Conservation (phyloP, 768 basidiomycete genomes). For the Termitomyces sp. region DNA sequence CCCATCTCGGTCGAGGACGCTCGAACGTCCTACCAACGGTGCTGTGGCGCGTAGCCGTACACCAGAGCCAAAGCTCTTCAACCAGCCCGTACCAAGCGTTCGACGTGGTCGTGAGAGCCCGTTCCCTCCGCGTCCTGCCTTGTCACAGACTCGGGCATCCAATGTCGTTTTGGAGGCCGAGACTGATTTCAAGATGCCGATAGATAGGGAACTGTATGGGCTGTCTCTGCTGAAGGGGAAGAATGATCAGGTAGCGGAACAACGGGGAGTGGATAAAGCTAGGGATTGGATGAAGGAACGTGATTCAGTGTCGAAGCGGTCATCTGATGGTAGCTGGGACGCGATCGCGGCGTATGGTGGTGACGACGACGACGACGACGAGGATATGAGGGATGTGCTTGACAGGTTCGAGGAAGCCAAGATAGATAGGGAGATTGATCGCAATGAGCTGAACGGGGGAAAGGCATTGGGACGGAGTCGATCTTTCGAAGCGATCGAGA, state of each 20-base stretch:
- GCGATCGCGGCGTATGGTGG: slow-evolving; percentile 18
- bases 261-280: slow-evolving; percentile 1
- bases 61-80: slow-evolving; percentile 5
- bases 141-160: slow-evolving; percentile 16
- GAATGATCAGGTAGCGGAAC: slow-evolving; percentile 1
- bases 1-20: slow-evolving; percentile 1
- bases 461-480: slow-evolving; percentile 23
- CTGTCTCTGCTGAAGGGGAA: slow-evolving; percentile 9
- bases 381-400: slow-evolving; percentile 28
- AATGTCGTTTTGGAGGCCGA: slow-evolving; percentile 20
- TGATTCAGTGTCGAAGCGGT: neutral
- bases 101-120: slow-evolving; percentile 45
- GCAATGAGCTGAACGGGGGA: slow-evolving; percentile 6
- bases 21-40: neutral
- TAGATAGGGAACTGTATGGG: slow-evolving; percentile 27
- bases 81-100: slow-evolving; percentile 16
- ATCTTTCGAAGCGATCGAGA: slow-evolving; percentile 18
- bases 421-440: slow-evolving; percentile 4
- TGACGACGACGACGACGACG: slow-evolving; percentile 23
- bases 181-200: slow-evolving; percentile 19
- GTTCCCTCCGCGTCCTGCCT: slow-evolving; percentile 43
- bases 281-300: slow-evolving; percentile 7
- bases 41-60: slow-evolving; percentile 7
- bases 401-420: slow-evolving; percentile 29
- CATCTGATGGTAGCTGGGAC: slow-evolving; percentile 19